These are phyloP conservation scores for Przewalskia tangutica DNA, from an alignment of 257 asterid species.

Conservation along the genomic window DNA sequence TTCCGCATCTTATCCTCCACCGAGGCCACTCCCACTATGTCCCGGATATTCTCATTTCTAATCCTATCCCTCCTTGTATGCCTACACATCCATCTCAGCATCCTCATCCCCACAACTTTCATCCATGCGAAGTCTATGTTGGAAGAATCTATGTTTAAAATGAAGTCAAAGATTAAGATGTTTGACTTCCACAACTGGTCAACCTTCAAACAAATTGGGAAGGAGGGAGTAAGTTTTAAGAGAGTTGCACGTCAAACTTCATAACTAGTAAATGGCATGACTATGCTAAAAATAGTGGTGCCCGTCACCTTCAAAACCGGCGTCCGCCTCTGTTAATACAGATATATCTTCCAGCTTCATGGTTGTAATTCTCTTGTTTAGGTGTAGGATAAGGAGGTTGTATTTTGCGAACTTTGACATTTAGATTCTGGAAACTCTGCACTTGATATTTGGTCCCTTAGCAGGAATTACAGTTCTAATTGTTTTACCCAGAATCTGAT, in stretches of 20 bases:
- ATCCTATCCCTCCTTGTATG: too few species aligned
- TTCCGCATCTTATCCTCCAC: too few species aligned
- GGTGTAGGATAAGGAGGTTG: background rate
- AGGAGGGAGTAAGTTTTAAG: background rate
- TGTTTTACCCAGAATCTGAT: slow-evolving; percentile 6
- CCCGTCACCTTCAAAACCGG: background rate
- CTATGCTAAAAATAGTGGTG: background rate
- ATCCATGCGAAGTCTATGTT: too few species aligned
- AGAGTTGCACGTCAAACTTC: background rate
- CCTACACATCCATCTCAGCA: too few species aligned
- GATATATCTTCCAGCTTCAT: background rate
- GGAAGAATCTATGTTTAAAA: too few species aligned
- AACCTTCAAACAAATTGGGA: too few species aligned
- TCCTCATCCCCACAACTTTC: too few species aligned
- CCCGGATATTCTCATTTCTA: too few species aligned
- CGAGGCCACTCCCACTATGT: too few species aligned
- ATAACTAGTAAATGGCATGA: background rate
- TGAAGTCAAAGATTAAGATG: too few species aligned
- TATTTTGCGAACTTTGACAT: background rate
- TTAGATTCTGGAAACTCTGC: background rate
- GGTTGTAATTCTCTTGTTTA: background rate
- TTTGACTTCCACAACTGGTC: too few species aligned
- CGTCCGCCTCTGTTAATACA: background rate
- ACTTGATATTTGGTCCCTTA: background rate
- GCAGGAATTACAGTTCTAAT: background rate